These are phyloP conservation scores for Penicillium tannophilum DNA, from an alignment of 495 filamentous ascomycete genomes.

Conservation along the genomic window DNA sequence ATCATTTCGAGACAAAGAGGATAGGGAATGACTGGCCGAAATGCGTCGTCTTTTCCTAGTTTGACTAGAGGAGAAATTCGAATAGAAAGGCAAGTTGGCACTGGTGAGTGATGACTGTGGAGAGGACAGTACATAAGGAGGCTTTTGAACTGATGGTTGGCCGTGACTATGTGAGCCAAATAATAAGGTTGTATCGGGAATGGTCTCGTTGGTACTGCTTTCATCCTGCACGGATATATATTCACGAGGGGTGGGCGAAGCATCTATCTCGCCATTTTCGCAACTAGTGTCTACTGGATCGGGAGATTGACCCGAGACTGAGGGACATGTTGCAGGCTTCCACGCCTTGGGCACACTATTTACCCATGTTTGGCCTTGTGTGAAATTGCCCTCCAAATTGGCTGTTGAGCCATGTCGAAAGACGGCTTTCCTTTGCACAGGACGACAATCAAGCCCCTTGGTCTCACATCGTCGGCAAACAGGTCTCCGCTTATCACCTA, in stretches of 20 bases:
- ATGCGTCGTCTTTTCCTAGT: no score
- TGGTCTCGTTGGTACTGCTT: not conserved
- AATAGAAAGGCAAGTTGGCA: not conserved
- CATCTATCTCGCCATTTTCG: not conserved
- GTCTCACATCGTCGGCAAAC: constrained; percentile 17
- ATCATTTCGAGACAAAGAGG: constrained; percentile 6
- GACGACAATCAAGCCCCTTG: constrained; percentile 20
- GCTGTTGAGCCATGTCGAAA: constrained; percentile 26
- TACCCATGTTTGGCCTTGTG: constrained; percentile 20
- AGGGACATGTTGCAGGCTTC: constrained; percentile 5
- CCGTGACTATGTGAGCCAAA: not conserved
- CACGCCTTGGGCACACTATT: constrained; percentile 21
- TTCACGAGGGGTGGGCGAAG: not conserved
- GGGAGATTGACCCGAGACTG: not conserved
- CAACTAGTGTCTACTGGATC: not conserved
- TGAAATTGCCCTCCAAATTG: constrained; percentile 20
- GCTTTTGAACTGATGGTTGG: not conserved
- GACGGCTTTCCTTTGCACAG: constrained; percentile 14
- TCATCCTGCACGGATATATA: not conserved
- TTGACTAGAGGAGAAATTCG: not conserved
- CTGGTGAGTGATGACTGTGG: not conserved
- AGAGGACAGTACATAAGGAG: not conserved
- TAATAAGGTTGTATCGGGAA: not conserved
- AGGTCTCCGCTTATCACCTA: constrained; percentile 21
- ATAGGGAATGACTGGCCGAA: not conserved